phyloP scores from a whole-genome alignment of 1,284 basidiomycete genomes.

The Caloboletus inedulis region DNA sequence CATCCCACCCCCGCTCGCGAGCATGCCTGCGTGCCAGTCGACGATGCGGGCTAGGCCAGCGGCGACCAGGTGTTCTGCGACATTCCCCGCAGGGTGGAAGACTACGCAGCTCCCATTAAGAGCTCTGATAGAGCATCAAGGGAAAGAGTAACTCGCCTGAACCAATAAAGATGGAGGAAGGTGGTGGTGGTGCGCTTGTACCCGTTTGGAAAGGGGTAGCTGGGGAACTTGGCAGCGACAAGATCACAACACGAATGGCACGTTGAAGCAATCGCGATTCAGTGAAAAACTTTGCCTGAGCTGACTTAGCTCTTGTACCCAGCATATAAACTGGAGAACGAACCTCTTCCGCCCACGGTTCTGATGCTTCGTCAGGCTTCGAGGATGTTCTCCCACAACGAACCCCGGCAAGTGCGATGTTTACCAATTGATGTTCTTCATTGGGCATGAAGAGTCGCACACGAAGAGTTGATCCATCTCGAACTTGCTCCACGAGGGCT shows the following conservation, averaged over 20 bases:
- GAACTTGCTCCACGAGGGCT: conserved; percentile 93
- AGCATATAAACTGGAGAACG: conserved; percentile 14
- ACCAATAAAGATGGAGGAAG: conserved; percentile 88
- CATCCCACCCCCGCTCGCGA: conserved; percentile 77
- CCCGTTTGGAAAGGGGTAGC: conserved; percentile 80
- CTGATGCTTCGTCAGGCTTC: conserved; percentile 74
- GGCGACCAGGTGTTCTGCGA: conserved; percentile 85
- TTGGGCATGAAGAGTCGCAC: conserved; percentile 86
- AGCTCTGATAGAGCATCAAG: neutral
- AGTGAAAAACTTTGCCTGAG: conserved; percentile 91
- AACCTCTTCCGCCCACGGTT: conserved; percentile 85
- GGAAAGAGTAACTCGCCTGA: conserved; percentile 49
- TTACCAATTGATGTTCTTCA: conserved; percentile 84
- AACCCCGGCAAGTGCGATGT: conserved; percentile 83
- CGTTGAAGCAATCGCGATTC: conserved; percentile 92
- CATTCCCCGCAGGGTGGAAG: conserved; percentile 90
- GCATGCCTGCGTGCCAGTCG: conserved; percentile 97
- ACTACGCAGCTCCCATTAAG: conserved; percentile 40
- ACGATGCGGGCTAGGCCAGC: conserved; percentile 89
- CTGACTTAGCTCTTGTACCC: conserved; percentile 5
- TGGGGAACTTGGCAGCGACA: conserved; percentile 82
- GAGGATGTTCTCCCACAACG: conserved; percentile 72
- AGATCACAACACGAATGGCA: conserved; percentile 78
- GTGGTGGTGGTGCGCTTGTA: conserved; percentile 58
- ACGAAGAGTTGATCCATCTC: conserved; percentile 90